Base-by-base conservation (phyloP, 495 filamentous ascomycete genomes). In the Astrocystis sublimbata region DNA sequence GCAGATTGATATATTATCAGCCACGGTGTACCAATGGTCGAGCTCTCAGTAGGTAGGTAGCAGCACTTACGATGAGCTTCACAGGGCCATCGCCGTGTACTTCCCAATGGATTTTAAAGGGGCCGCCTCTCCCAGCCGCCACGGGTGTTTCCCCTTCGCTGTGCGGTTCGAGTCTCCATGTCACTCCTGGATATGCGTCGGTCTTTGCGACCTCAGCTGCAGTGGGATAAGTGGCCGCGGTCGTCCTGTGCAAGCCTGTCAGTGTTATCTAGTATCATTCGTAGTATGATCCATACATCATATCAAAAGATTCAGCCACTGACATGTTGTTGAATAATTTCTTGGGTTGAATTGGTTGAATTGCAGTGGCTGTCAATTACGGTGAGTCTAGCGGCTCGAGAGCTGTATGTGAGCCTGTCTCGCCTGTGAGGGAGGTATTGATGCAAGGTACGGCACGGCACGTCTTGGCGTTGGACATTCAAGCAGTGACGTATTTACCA, bases 71-170 rank as follows among this genome's bases (percentile, higher is more conserved):
- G 61, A 93, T 78, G 42, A 94, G 71, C 66, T 88, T 86, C 28
- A 83, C 76, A 10, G 85, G 83, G 0, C 92, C 92, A 26, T 80
- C 77, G 42, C 92, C 92, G 76, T 96, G 91, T 33, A 92, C 80
- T 68, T 96, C 89, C 77, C 87, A 92, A 46, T 83, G 78, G 52
- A 93, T 85, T 9, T 88, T 82, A 53, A 92, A 73, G 0, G 89
- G 89, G 0, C 89, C 88, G 21, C 88, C 89, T 64, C 90, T 77
- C 31, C 78, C 81, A 10, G 77, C 71, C 4, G 87, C 90, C 36
- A 91, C 88, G 2, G 82, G 69, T n/a, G 81, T 63, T 52, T 78
- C 78, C 15, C 86, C 90, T 31, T 81, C 78, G 33, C 76, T 73
- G 28, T 83, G 76, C 0, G 89, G 84, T 55, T 82, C 77, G 5